phyloP scores from a whole-genome alignment of 108 stramenopile species.

The Conticribra guillardii region DNA sequence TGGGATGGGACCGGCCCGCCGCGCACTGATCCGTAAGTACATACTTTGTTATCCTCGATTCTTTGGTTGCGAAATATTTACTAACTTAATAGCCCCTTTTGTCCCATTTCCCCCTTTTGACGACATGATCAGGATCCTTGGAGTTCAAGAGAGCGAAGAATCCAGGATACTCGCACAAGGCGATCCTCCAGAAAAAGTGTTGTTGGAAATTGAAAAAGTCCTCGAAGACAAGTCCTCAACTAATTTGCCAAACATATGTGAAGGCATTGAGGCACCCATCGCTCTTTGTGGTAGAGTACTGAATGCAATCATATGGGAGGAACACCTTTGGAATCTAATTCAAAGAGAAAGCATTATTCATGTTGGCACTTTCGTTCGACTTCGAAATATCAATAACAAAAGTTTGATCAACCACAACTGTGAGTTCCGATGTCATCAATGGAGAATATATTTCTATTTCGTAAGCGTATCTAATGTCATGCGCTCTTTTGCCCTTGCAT shows the following conservation, averaged over 20 bases:
- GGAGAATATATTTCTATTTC: conserved; percentile 1
- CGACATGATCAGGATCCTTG: conserved; percentile 8
- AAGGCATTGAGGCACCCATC: conserved; percentile 26
- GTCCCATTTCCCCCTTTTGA: background rate
- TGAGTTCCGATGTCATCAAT: conserved; percentile 41
- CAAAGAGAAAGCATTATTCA: conserved; percentile 39
- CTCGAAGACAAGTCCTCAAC: conserved; percentile 11
- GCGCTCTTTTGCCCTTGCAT: background rate
- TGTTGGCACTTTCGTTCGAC: conserved; percentile 74
- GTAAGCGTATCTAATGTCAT: background rate
- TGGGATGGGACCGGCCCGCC: conserved; percentile 89
- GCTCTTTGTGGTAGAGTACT: conserved; percentile 74
- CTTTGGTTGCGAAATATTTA: background rate
- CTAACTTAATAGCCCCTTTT: background rate
- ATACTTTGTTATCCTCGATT: background rate
- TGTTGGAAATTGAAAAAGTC: conserved; percentile 49
- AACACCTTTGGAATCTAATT: conserved; percentile 74
- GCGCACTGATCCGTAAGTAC: conserved; percentile 70
- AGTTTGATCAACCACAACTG: conserved; percentile 20
- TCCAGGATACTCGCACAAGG: conserved; percentile 17
- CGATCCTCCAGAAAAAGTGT: conserved; percentile 63
- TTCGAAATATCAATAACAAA: conserved; percentile 69
- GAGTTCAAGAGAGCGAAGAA: conserved; percentile 37
- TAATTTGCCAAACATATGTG: conserved; percentile 31
- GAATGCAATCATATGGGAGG: conserved; percentile 82